Conservation (phyloP, 345 rosid genomes). For the Anacardium occidentale region DNA sequence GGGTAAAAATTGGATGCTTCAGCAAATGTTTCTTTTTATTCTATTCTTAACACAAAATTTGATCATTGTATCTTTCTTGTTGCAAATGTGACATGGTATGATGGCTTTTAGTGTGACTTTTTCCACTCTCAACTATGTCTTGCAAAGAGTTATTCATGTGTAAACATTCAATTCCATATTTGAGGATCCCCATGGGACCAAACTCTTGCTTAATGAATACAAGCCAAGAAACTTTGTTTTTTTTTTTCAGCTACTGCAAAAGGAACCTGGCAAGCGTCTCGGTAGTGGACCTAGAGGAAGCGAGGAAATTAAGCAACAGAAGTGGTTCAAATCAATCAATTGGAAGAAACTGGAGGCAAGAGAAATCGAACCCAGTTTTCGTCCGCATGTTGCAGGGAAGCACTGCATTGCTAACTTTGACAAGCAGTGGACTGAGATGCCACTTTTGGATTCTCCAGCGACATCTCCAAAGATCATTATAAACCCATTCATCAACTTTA, state of each 20-base stretch:
- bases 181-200: neutral
- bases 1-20: constrained; percentile 42
- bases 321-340: constrained; percentile 80
- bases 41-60: neutral
- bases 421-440: constrained; percentile 85
- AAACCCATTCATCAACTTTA: constrained; percentile 69
- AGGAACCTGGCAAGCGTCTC: constrained; percentile 66
- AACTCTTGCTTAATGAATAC: neutral
- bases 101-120: neutral
- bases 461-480: constrained; percentile 58
- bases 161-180: neutral
- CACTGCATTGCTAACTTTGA: constrained; percentile 89
- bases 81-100: neutral
- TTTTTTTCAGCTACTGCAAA: constrained; percentile 65
- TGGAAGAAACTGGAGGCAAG: constrained; percentile 87
- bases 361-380: constrained; percentile 77
- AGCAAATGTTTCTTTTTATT: neutral
- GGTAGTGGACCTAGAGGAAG: constrained; percentile 71
- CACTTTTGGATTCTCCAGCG: constrained; percentile 72
- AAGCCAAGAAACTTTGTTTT: neutral
- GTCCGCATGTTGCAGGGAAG: constrained; percentile 74
- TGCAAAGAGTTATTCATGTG: neutral
- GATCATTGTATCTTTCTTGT: neutral
- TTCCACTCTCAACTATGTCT: neutral
- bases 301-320: constrained; percentile 71